These are phyloP conservation scores for Gyrodon lividus DNA, from an alignment of 768 basidiomycete species.

Conservation along the genomic window DNA sequence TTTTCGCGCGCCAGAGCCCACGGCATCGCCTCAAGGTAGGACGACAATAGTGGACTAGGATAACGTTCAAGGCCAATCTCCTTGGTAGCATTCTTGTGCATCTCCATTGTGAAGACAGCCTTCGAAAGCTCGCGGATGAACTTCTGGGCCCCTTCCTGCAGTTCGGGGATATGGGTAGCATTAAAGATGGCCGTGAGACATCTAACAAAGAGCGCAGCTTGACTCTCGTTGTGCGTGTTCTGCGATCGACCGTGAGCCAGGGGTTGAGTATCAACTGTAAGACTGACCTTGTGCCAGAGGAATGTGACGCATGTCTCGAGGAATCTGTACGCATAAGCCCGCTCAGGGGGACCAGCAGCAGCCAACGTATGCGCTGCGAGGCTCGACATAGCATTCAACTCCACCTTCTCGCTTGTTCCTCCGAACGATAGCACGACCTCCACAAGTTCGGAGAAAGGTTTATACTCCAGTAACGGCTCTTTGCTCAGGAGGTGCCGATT, in stretches of 20 bases:
- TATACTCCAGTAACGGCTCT: slow-evolving; percentile 73
- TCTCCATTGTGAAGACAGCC: slow-evolving; percentile 72
- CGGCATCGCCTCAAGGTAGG: slow-evolving; percentile 80
- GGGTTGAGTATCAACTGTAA: background rate
- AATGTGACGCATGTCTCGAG: slow-evolving; percentile 71
- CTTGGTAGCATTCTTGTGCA: slow-evolving; percentile 56
- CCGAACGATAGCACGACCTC: slow-evolving; percentile 73
- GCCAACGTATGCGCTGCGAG: slow-evolving; percentile 65
- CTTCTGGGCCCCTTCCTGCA: slow-evolving; percentile 64
- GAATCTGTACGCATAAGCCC: slow-evolving; percentile 60
- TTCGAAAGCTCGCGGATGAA: slow-evolving; percentile 70
- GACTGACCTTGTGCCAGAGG: slow-evolving; percentile 72
- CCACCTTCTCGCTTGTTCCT: slow-evolving; percentile 60
- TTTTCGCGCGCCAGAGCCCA: slow-evolving; percentile 70
- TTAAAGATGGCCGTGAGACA: slow-evolving; percentile 79
- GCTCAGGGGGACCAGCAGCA: slow-evolving; percentile 43
- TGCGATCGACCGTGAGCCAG: slow-evolving; percentile 30
- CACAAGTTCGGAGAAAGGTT: slow-evolving; percentile 66
- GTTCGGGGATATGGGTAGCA: slow-evolving; percentile 65
- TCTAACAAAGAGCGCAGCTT: slow-evolving; percentile 68
- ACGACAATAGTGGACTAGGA: slow-evolving; percentile 58
- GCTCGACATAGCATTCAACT: slow-evolving; percentile 61
- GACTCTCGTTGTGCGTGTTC: slow-evolving; percentile 71
- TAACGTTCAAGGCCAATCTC: slow-evolving; percentile 53
- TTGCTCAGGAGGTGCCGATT: slow-evolving; percentile 85